phyloP scores from a whole-genome alignment of 176 grass and related monocot genomes.

The Hsuehochloa calcarea region DNA sequence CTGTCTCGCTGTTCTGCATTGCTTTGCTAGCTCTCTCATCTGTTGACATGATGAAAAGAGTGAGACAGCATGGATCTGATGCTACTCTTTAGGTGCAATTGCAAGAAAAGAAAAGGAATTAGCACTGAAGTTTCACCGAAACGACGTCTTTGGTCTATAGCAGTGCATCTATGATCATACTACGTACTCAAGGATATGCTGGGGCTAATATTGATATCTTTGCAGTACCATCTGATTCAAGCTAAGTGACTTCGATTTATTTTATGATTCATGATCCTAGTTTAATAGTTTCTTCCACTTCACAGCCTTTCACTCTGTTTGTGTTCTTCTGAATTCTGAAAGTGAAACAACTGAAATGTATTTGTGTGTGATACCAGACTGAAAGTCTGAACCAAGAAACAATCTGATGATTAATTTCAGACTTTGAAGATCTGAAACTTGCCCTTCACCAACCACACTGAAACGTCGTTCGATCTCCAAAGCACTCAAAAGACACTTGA shows the following conservation, averaged over 20 bases:
- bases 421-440: not conserved
- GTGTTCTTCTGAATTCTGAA: not conserved
- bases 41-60: not conserved
- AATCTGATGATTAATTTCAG: not conserved
- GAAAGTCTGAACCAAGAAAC: not conserved
- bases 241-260: not conserved
- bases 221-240: not conserved
- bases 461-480: too few relatives aligned
- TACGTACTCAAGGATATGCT: not conserved
- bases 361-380: not conserved
- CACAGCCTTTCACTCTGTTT: not conserved
- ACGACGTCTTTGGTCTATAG: conserved; percentile 36
- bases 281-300: not conserved
- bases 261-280: not conserved
- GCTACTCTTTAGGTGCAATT: conserved; percentile 27
- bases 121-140: not conserved
- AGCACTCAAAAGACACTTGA: too few relatives aligned
- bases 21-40: not conserved
- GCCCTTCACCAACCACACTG: too few relatives aligned
- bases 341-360: not conserved
- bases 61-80: conserved; percentile 35
- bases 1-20: not conserved
- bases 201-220: not conserved
- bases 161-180: not conserved
- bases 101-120: not conserved